Evolutionary conservation across 352 stramenopile species (phyloP).

Genomic region (Peronospora farinosa): DNA sequence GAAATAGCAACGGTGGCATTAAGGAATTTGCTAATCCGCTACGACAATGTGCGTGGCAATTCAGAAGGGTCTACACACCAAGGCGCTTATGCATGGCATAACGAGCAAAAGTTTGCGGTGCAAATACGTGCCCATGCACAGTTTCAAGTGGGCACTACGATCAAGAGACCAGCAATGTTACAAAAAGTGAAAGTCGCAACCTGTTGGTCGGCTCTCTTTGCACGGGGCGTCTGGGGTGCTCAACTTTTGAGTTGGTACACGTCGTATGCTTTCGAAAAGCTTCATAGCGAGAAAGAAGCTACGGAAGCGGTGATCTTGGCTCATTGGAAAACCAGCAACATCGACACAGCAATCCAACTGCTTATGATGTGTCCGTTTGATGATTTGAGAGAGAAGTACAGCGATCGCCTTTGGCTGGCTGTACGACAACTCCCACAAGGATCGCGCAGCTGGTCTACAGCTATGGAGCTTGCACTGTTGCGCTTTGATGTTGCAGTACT

Average conservation of each 20-base stretch:
- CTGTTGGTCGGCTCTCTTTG: constrained; percentile 45
- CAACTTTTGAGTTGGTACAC: constrained; percentile 53
- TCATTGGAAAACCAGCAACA: constrained; percentile 32
- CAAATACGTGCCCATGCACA: constrained; percentile 29
- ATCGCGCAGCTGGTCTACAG: constrained; percentile 14
- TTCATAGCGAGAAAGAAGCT: constrained; percentile 22
- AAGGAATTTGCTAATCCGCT: constrained; percentile 32
- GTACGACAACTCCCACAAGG: constrained; percentile 11
- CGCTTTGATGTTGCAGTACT: constrained; percentile 48
- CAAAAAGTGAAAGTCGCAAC: constrained; percentile 1
- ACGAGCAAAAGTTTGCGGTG: constrained; percentile 36
- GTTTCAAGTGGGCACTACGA: constrained; percentile 23
- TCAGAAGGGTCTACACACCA: constrained; percentile 1
- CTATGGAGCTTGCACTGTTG: constrained; percentile 55
- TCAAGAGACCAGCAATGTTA: neutral
- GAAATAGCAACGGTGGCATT: constrained; percentile 34
- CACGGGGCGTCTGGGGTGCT: constrained; percentile 37
- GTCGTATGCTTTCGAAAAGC: constrained; percentile 36
- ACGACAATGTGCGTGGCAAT: constrained; percentile 8
- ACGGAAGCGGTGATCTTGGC: constrained; percentile 34
- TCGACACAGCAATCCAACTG: constrained; percentile 37
- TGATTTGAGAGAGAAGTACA: constrained; percentile 35
- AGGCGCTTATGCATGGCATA: constrained; percentile 27
- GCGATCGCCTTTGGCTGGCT: constrained; percentile 23
- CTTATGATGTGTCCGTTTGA: constrained; percentile 59